Evolutionary conservation across 176 grass and related monocot species (phyloP).

Genomic region (Otatea glauca): DNA sequence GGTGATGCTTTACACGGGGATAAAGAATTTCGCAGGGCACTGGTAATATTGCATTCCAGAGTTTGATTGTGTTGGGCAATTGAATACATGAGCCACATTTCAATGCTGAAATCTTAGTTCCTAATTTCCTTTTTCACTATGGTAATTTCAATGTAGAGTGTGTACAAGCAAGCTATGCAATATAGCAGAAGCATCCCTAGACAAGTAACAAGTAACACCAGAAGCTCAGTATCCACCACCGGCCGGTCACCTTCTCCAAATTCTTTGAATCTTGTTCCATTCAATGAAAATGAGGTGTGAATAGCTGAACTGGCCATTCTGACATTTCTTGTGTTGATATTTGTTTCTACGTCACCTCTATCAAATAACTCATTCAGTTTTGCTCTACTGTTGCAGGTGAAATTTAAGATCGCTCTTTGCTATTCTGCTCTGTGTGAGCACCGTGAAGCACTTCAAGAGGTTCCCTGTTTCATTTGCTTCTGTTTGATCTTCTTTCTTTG

Average conservation of each 20-base stretch:
- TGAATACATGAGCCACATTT: not conserved
- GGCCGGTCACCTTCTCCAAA: slow-evolving; percentile 82
- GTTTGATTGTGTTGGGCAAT: not conserved
- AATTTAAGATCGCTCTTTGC: slow-evolving; percentile 89
- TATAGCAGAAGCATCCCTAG: slow-evolving; percentile 71
- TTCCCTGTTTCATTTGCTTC: slow-evolving; percentile 35
- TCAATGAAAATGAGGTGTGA: slow-evolving; percentile 91
- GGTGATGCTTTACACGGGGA: slow-evolving; percentile 91
- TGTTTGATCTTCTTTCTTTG: slow-evolving; percentile 19
- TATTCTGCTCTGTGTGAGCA: slow-evolving; percentile 82
- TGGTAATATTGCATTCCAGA: slow-evolving; percentile 58
- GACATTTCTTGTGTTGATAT: not conserved
- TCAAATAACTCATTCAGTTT: slow-evolving; percentile 36
- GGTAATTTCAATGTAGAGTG: slow-evolving; percentile 44
- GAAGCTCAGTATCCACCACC: slow-evolving; percentile 67
- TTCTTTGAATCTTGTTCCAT: slow-evolving; percentile 60
- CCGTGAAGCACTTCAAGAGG: slow-evolving; percentile 91
- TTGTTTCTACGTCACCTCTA: slow-evolving; percentile 14
- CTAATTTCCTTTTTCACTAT: slow-evolving; percentile 29
- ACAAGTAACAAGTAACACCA: slow-evolving; percentile 63
- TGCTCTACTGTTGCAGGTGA: slow-evolving; percentile 64
- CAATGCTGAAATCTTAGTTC: not conserved
- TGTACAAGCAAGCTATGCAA: slow-evolving; percentile 92
- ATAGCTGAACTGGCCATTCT: not conserved
- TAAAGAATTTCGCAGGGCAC: slow-evolving; percentile 82